A percentile compares a stretch with the other conserved stretches of the same genome.
These are phyloP conservation scores for Blumeriella jaapii DNA, from an alignment of 2,329 filamentous ascomycete genomes.

Conservation along the genomic window DNA sequence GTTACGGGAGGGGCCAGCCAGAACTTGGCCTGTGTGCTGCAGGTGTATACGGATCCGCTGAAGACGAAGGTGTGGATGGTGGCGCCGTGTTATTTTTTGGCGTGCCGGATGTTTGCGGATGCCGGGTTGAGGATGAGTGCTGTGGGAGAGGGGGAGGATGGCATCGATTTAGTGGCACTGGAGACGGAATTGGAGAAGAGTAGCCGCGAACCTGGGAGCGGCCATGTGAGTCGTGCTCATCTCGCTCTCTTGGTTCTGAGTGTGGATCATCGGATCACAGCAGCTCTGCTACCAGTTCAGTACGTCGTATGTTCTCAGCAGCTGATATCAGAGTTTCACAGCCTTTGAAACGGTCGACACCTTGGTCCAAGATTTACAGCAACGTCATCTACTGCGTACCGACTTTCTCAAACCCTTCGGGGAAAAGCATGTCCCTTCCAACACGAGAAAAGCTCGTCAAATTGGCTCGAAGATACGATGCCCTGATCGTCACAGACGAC, in stretches of 20 bases:
- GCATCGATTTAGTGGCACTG: conserved; percentile 57
- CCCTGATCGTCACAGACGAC: conserved; percentile 78
- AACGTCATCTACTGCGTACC: conserved; percentile 85
- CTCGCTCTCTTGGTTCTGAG: neutral
- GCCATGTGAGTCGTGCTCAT: conserved; percentile 7
- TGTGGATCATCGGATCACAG: no score
- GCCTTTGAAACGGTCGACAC: conserved; percentile 28
- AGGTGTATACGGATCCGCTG: conserved; percentile 68
- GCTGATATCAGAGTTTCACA: conserved; percentile 3
- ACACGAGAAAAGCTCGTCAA: conserved; percentile 58
- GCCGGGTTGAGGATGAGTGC: conserved; percentile 61
- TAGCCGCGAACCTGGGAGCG: conserved; percentile 3
- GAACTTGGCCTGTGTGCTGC: conserved; percentile 64
- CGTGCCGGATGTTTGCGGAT: conserved; percentile 76
- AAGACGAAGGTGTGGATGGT: conserved; percentile 75
- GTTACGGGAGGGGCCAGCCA: conserved; percentile 81
- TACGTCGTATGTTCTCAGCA: no score
- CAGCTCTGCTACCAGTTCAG: no score
- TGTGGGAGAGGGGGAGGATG: conserved; percentile 67
- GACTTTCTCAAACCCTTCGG: conserved; percentile 80
- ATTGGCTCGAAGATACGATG: conserved; percentile 69
- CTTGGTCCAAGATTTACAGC: conserved; percentile 66
- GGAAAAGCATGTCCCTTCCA: conserved; percentile 63
- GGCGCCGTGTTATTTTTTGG: conserved; percentile 75
- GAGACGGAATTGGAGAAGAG: conserved; percentile 24